Base-by-base conservation (phyloP, 108 stramenopile genomes). In the Mediolabrus comicus region DNA sequence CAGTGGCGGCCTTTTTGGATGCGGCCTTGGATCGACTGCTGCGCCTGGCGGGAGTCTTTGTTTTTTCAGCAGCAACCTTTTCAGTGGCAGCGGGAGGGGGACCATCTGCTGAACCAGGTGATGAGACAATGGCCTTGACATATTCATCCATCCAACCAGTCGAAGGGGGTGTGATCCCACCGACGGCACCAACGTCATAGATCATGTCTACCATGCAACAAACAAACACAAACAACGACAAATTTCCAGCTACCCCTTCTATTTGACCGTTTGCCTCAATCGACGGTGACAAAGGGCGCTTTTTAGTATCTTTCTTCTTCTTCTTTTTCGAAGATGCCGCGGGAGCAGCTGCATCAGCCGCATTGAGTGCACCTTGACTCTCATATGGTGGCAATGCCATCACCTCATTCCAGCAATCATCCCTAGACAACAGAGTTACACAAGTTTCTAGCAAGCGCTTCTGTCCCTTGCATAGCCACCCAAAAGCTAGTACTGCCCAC, bases 71-170 rank as follows among this genome's bases (percentile, higher is more conserved):
- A 22, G 46, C 19, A 49, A 22, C 22, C 46, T 49, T 49, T 49
- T 49, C 22, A 49, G 8, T 49, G 19, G 46, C 2, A 24, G 46
- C 46, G 0, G 46, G 22, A 6, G 46, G 22, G 28, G 59, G 25
- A 60, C 35, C 54, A 43, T 31, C 26, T 16, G 7, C 57, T 4
- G 49, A 12, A 0, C 57, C 69, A 4, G 35, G 38, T 29, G 16
- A 33, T 25, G 62, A 62, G 7, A 62, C 51, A 9, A 80, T 68
- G 17, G 62, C 62, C 38, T 75, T 75, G 30, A 75, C 74, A 57
- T 80, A 80, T 17, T 75, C 79, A 71, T 75, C 79, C 67, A 80
- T 80, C 77, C 77, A 78, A 2, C 74, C 74, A 26, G 74, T 58
- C 35, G 49, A 63, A 4, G 79, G 63, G 9, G 77, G 74, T 27